Base-by-base conservation (phyloP, 441 rosid species). In the Sinapis alba region DNA sequence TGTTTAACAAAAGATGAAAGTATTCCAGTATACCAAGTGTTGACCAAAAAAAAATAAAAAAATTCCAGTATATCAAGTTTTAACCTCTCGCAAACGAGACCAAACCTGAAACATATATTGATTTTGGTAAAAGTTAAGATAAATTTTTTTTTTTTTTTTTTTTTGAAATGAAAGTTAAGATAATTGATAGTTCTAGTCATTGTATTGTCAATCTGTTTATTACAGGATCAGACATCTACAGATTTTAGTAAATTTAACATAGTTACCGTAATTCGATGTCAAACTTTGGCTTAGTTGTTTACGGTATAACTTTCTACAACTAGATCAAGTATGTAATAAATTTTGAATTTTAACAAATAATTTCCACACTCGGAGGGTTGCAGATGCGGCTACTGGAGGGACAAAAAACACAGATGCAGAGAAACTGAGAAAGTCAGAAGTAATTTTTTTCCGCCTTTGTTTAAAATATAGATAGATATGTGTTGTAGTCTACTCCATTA, bases 331-430 rank as follows among this genome's bases (percentile, higher is more conserved):
- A 53, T 53, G 10, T 20, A 1, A 4, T 10, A 10, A 53, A 7
- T 9, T 19, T 8, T 53, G 4, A 53, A 10, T n/a, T n/a, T n/a
- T n/a, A 12, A 20, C 6, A 54, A 54, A 54, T 0, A 20, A 61
- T 26, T 61, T 68, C 69, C 69, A 56, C 69, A 68, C 73, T 68
- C 74, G 74, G 79, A 62, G 79, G 38, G 74, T 62, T 75, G 60
- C 70, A 69, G 73, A 69, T 62, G 26, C 59, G 30, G 68, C 6
- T 6, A 23, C 68, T 68, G 38, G n/a, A 53, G 51, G 21, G 70
- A 41, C 75, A 76, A 41, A 28, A 28, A 62, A 45, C 56, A 53
- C 79, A 76, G 74, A 27, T 41, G 11, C 74, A 62, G 65, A 23
- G 21, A 36, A 32, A 56, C 15, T 23, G 16, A 56, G 30, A 56